Base-by-base conservation (phyloP, 176 grass and related monocot species). In the Aegilops longissima region DNA sequence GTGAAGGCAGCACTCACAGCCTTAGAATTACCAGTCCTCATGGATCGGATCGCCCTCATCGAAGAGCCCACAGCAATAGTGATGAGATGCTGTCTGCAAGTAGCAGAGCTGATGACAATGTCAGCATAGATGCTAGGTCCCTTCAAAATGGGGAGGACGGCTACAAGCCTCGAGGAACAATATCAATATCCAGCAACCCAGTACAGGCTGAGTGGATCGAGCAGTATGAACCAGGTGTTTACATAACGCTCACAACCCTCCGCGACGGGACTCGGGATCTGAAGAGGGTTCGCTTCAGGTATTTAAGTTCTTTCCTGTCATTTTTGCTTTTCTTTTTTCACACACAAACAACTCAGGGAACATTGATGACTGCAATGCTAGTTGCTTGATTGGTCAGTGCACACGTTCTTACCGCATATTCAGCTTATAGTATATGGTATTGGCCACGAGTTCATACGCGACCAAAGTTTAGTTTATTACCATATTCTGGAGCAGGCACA, bases 221-320 rank as follows among this genome's bases (percentile, higher is more conserved):
- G 64, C 94, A 97, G 71, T 97, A 94, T 11, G 94, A 97, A 86
- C 89, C 92, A 44, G 94, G 94, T 66, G 92, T 97, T 70, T 97
- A 94, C 88, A 94, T 97, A 85, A 97, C 94, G 35, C 92, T 97
- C 64, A 86, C 91, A 27, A 89, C 94, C 51, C 92, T 94, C 61
- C 80, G 67, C 38, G 94, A 97, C 79, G 94, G 94, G 31, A 90
- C 94, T 31, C 85, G 92, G 58, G 94, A 94, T 89, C 80, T 97
- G 36, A 97, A 97, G 89, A 89, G 94, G 61, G 94, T 97, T 69
- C 94, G 94, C 66, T 97, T 97, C 92, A 97, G 94, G 94, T 97
- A 90, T 82, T 77, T 76, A 31, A 56, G 11, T 86, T 84, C 5
- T 85, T 52, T 29, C 70, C n/a, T 81, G 3, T 78, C 9, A 66